Evolutionary conservation across 441 rosid genomes (phyloP).

Genomic region (Erysimum cheiri): DNA sequence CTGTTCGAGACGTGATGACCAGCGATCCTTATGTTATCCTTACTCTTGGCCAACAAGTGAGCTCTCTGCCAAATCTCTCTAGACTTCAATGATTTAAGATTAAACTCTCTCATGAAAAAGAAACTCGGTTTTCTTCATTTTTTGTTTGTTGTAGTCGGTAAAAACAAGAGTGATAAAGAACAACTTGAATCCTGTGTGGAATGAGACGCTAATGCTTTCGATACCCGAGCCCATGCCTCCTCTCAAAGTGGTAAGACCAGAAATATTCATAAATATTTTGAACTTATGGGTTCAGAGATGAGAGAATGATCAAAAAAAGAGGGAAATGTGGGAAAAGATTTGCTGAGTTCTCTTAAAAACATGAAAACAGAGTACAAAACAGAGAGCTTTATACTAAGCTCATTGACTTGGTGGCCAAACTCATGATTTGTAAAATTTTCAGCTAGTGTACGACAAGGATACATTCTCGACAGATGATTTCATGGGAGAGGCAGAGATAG

Average conservation of each 20-base stretch:
- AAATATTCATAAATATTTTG: not conserved
- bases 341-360: not conserved
- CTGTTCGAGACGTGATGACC: conserved; percentile 81
- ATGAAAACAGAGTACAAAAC: not conserved
- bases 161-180: conserved; percentile 93
- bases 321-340: not conserved
- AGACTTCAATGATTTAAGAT: conserved; percentile 7
- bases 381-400: not conserved
- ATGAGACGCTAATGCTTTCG: conserved; percentile 90
- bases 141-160: conserved; percentile 65
- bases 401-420: conserved; percentile 2
- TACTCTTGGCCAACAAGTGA: conserved; percentile 86
- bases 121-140: not conserved
- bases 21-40: conserved; percentile 97
- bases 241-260: conserved; percentile 74
- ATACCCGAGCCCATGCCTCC: conserved; percentile 93
- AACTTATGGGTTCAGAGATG: not conserved
- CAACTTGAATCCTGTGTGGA: conserved; percentile 98
- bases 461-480: conserved; percentile 89
- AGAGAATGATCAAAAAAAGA: not conserved
- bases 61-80: conserved; percentile 40
- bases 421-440: conserved; percentile 35
- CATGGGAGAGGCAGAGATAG: conserved; percentile 97
- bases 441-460: conserved; percentile 94
- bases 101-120: conserved; percentile 20